A percentile compares a stretch with the other conserved stretches of the same genome.
phyloP scores from a whole-genome alignment of 2,329 filamentous ascomycete species.

The Stagonosporopsis chrysanthemi region DNA sequence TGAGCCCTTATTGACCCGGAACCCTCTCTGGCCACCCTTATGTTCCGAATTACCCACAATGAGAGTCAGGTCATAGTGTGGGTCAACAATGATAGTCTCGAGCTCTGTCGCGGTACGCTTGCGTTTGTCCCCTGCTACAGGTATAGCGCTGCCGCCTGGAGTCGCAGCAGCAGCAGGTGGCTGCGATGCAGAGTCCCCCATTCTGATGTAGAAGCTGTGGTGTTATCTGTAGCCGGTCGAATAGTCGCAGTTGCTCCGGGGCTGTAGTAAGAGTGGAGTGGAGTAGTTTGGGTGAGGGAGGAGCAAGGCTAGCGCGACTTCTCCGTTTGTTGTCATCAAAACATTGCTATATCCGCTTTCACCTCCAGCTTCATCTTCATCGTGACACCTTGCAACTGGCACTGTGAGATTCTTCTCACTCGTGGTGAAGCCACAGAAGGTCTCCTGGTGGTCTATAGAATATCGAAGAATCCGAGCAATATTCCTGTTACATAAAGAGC shows the following conservation, averaged over 20 bases:
- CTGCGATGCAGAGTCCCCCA: no score
- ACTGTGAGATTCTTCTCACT: no score
- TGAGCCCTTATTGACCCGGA: conserved; percentile 8
- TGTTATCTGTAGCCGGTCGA: no score
- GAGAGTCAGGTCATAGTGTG: conserved; percentile 15
- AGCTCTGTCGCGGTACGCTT: not conserved
- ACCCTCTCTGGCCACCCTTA: not conserved
- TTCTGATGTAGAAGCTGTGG: no score
- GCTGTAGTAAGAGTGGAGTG: not conserved
- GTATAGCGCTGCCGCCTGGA: no score
- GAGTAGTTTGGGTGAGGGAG: not conserved
- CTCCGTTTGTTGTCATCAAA: not conserved
- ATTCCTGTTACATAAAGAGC: no score
- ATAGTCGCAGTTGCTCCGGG: no score
- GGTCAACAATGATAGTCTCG: conserved; percentile 4
- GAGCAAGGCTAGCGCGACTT: not conserved
- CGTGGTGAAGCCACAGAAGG: no score
- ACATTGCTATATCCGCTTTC: not conserved
- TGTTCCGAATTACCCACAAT: conserved; percentile 10
- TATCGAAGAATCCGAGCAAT: no score
- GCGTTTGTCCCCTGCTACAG: no score
- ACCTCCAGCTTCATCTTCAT: not conserved
- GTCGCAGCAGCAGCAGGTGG: no score
- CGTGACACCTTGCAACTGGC: not conserved
- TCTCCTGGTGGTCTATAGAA: no score